These are phyloP conservation scores for Juncus inflexus DNA, from an alignment of 176 grass and related monocot genomes.

Conservation along the genomic window DNA sequence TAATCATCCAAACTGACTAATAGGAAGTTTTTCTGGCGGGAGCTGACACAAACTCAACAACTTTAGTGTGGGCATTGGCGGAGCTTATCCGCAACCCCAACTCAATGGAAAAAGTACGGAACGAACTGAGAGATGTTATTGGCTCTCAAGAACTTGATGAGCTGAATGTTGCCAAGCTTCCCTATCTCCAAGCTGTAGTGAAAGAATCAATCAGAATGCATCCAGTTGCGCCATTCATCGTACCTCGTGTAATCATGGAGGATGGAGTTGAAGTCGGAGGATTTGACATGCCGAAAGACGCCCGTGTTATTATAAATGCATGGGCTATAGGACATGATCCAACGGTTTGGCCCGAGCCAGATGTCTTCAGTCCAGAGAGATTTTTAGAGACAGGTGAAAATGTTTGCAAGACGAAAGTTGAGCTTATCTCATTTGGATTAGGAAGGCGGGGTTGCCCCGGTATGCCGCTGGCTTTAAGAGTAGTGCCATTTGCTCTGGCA, in stretches of 20 bases:
- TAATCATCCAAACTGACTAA: neutral
- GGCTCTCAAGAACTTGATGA: constrained; percentile 7
- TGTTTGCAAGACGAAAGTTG: neutral
- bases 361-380: constrained; percentile 24
- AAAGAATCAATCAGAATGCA: constrained; percentile 24
- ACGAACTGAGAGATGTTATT: constrained; percentile 7
- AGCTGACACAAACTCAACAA: constrained; percentile 9
- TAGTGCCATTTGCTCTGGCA: constrained; percentile 9
- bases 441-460: constrained; percentile 25
- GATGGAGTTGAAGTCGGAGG: constrained; percentile 7
- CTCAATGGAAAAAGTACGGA: constrained; percentile 19
- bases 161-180: neutral
- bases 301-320: constrained; percentile 11
- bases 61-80: constrained; percentile 20
- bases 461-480: constrained; percentile 1
- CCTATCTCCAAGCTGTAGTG: constrained; percentile 2
- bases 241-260: constrained; percentile 2
- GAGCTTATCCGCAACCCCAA: constrained; percentile 29
- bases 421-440: constrained; percentile 22
- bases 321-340: constrained; percentile 21
- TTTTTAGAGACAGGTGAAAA: neutral
- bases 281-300: constrained; percentile 4
- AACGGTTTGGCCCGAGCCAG: constrained; percentile 1
- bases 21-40: constrained; percentile 16
- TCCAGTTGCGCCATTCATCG: neutral